These are phyloP conservation scores for Venturiaceae sp. DNA, from an alignment of 2,329 filamentous ascomycete species.

Conservation along the genomic window DNA sequence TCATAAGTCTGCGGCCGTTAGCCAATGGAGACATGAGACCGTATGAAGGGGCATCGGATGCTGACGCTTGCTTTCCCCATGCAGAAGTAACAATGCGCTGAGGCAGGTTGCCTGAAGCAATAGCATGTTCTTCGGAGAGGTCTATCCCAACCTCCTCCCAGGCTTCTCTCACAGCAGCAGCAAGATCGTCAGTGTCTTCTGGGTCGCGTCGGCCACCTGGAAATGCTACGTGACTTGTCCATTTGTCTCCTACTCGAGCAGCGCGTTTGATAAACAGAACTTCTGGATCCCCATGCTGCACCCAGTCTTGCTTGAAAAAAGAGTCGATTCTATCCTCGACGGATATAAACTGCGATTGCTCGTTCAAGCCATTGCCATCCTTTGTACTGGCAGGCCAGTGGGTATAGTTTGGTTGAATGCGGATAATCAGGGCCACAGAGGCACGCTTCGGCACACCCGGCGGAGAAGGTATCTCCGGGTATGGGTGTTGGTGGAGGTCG, in stretches of 20 bases:
- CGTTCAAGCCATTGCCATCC: conserved; percentile 13
- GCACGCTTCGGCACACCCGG: conserved; percentile 47
- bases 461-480: conserved; percentile 39
- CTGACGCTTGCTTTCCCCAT: conserved; percentile 55
- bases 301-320: conserved; percentile 58
- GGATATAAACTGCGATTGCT: conserved; percentile 14
- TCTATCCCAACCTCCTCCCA: conserved; percentile 58
- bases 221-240: conserved; percentile 60
- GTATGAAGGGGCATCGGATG: not conserved
- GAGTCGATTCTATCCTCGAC: conserved; percentile 36
- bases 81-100: conserved; percentile 56
- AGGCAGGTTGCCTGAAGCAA: conserved; percentile 51
- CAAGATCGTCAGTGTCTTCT: conserved; percentile 51
- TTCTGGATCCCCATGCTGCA: conserved; percentile 55
- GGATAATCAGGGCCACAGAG: conserved; percentile 56
- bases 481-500: conserved; percentile 34
- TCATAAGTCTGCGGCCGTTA: conserved; percentile 46
- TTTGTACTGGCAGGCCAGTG: conserved; percentile 36
- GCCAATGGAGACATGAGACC: conserved; percentile 5
- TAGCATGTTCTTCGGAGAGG: conserved; percentile 35
- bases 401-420: conserved; percentile 48
- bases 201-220: conserved; percentile 59
- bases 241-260: conserved; percentile 54
- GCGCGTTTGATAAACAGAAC: conserved; percentile 64
- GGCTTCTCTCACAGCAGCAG: conserved; percentile 54